Percentiles rank a stretch among this genome's conserved stretches.
phyloP scores from a whole-genome alignment of 768 basidiomycete species.

The Pulveroboletus sp. region DNA sequence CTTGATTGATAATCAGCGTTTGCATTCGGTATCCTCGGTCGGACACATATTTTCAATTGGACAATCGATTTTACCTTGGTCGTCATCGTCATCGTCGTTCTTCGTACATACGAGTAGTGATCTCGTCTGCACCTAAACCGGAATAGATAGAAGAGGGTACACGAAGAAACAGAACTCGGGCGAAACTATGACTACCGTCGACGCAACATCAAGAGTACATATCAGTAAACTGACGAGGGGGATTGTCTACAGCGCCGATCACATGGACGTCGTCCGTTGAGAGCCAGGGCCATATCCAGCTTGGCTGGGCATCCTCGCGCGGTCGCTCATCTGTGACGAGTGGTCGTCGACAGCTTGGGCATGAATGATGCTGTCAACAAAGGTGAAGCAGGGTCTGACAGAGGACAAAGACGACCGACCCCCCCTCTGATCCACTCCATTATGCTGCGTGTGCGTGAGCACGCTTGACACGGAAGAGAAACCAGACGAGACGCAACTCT shows the following conservation, averaged over 20 bases:
- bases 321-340: conserved; percentile 31
- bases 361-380: conserved; percentile 51
- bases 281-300: conserved; percentile 23
- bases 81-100: conserved; percentile 4
- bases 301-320: conserved; percentile 7
- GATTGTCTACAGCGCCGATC: conserved; percentile 9
- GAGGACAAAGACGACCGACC: conserved; percentile 35
- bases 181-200: conserved; percentile 7
- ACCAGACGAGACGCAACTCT: conserved; percentile 49
- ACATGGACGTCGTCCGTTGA: conserved; percentile 11
- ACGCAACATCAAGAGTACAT: conserved; percentile 51
- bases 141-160: conserved; percentile 24
- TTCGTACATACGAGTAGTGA: conserved; percentile 14
- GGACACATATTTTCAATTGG: conserved; percentile 8
- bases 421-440: conserved; percentile 57
- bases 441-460: conserved; percentile 43
- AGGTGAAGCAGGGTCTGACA: conserved; percentile 7
- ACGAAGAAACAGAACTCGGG: conserved; percentile 14
- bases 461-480: conserved; percentile 2
- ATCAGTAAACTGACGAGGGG: conserved; percentile 38
- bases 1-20: conserved; percentile 25
- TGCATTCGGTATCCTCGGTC: conserved; percentile 6
- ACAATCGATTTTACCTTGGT: conserved; percentile 25
- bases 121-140: conserved; percentile 7
- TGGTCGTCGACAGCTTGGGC: conserved; percentile 57